A percentile compares a stretch with the other conserved stretches of the same genome.
Evolutionary conservation across 148 eudicot species (phyloP).

Genomic region (Persicaria tinctoria): DNA sequence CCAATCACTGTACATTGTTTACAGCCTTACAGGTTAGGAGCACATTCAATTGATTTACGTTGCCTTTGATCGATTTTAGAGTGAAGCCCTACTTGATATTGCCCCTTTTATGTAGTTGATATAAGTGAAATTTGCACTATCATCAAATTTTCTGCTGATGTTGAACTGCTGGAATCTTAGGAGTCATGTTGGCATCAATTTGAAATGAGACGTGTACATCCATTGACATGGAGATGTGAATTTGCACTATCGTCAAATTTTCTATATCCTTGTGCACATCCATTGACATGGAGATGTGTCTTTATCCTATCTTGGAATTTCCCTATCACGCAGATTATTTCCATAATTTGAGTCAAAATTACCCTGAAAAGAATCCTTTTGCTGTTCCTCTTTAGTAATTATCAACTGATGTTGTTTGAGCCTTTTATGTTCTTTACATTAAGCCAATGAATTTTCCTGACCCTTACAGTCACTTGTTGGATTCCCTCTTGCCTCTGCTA

Average conservation of each 20-base stretch:
- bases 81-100: neutral
- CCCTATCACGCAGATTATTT: neutral
- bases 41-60: neutral
- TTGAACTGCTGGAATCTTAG: neutral
- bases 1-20: neutral
- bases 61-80: neutral
- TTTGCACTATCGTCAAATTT: no score
- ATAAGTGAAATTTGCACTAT: neutral
- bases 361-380: neutral
- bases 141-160: neutral
- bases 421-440: no score
- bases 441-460: no score
- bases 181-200: no score
- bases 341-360: no score
- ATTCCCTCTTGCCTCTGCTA: neutral
- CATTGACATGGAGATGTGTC: no score
- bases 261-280: no score
- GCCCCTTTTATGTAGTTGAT: neutral
- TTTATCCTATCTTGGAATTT: neutral
- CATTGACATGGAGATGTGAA: no score
- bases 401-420: no score
- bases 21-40: neutral
- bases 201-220: no score
- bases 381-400: neutral
- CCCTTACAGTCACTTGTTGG: neutral